Conservation (phyloP, 2,329 filamentous ascomycete genomes). For the Aspergillus tanneri region DNA sequence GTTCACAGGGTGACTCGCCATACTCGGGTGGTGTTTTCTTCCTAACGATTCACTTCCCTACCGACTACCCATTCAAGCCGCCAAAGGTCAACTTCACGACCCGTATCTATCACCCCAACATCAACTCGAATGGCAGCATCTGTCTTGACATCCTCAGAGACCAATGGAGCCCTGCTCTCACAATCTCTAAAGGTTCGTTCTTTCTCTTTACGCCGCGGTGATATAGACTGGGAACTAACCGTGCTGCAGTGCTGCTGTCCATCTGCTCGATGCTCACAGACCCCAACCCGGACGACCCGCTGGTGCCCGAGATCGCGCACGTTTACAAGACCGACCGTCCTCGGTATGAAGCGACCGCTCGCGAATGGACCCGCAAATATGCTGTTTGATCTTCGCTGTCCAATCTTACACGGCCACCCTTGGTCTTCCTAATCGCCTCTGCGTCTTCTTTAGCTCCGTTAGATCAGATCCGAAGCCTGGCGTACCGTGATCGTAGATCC, state of each 20-base stretch:
- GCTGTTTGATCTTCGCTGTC: slow-evolving; percentile 66
- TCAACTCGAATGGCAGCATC: slow-evolving; percentile 99
- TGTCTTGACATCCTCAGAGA: slow-evolving; percentile 97
- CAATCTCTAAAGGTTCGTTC: slow-evolving; percentile 86
- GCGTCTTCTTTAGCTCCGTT: slow-evolving; percentile 30
- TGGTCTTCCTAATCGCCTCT: slow-evolving; percentile 29
- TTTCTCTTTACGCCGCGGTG: neutral
- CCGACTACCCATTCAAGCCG: slow-evolving; percentile 99
- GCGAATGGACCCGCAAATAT: slow-evolving; percentile 99
- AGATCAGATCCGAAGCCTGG: slow-evolving; percentile 40
- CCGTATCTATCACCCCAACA: slow-evolving; percentile 99
- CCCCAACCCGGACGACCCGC: slow-evolving; percentile 97
- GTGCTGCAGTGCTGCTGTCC: slow-evolving; percentile 75
- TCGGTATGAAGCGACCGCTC: slow-evolving; percentile 91
- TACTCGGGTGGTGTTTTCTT: slow-evolving; percentile 99
- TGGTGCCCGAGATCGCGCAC: slow-evolving; percentile 98
- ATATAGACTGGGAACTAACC: slow-evolving; percentile 11
- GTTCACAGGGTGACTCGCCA: slow-evolving; percentile 80
- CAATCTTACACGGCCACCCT: slow-evolving; percentile 24
- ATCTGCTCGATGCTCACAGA: slow-evolving; percentile 99
- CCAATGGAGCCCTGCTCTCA: slow-evolving; percentile 98
- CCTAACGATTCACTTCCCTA: slow-evolving; percentile 97
- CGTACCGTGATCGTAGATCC: slow-evolving; percentile 42
- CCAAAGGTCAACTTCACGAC: slow-evolving; percentile 99
- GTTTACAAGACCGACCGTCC: slow-evolving; percentile 99